phyloP scores from a whole-genome alignment of 345 rosid species.

The Gossypium raimondii region DNA sequence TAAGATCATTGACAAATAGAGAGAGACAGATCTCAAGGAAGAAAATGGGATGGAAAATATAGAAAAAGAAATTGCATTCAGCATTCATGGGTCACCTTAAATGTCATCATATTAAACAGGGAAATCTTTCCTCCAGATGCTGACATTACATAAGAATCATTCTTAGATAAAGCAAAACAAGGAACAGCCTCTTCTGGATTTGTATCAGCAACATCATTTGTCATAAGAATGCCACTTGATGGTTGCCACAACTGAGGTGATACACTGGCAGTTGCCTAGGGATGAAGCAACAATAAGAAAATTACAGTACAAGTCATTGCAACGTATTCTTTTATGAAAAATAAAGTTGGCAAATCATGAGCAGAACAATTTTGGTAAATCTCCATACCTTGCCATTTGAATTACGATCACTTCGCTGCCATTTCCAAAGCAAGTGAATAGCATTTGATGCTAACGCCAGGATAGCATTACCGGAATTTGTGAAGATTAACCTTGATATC shows the following conservation, averaged over 20 bases:
- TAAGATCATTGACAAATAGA: background rate
- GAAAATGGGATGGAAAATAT: background rate
- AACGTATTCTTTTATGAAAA: background rate
- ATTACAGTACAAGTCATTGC: background rate
- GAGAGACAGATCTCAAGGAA: background rate
- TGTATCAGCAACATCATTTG: constrained; percentile 63
- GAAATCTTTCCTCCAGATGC: constrained; percentile 94
- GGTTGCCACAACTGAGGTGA: constrained; percentile 87
- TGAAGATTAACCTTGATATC: constrained; percentile 94
- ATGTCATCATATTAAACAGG: constrained; percentile 87
- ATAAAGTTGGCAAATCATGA: background rate
- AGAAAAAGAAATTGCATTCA: background rate
- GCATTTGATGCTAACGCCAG: constrained; percentile 95
- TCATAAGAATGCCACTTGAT: constrained; percentile 79
- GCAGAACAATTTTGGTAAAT: constrained; percentile 8
- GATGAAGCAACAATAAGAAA: constrained; percentile 17
- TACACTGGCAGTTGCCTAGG: constrained; percentile 73
- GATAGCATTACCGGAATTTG: constrained; percentile 89
- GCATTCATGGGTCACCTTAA: constrained; percentile 50
- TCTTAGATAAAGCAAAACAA: constrained; percentile 86
- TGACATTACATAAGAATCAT: constrained; percentile 91
- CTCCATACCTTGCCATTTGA: constrained; percentile 67
- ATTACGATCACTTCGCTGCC: constrained; percentile 96
- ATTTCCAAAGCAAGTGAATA: constrained; percentile 88
- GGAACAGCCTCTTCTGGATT: constrained; percentile 78